Conservation (phyloP, 805 yeast genomes). For the Nakazawaea ambrosiae region DNA sequence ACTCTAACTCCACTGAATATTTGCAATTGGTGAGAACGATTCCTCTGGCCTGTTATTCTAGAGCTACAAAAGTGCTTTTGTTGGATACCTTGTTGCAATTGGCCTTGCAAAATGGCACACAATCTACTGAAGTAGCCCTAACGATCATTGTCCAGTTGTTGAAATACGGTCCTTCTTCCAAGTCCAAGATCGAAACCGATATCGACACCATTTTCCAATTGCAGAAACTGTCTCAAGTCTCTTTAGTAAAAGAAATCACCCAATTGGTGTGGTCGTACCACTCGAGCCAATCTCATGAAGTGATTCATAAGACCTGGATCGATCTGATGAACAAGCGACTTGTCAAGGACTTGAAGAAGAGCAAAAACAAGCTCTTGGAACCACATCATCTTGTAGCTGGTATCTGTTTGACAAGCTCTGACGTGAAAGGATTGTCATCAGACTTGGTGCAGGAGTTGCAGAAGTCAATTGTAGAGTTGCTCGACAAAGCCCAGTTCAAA, state of each 20-base stretch:
- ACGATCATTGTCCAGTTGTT: slow-evolving; percentile 29
- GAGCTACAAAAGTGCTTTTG: slow-evolving; percentile 26
- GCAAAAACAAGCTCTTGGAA: slow-evolving; percentile 8
- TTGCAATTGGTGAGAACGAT: slow-evolving; percentile 19
- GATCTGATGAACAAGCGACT: slow-evolving; percentile 13
- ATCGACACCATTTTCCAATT: slow-evolving; percentile 18
- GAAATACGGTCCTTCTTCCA: slow-evolving; percentile 45
- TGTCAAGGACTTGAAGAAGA: slow-evolving; percentile 11
- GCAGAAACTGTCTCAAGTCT: slow-evolving; percentile 11
- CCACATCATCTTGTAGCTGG: slow-evolving; percentile 13
- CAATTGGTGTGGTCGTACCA: slow-evolving; percentile 33
- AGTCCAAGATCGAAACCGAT: slow-evolving; percentile 43
- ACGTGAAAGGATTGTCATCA: too few species aligned
- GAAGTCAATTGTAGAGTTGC: slow-evolving; percentile 1
- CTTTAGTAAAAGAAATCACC: slow-evolving; percentile 19
- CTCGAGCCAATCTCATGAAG: slow-evolving; percentile 30
- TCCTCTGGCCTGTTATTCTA: slow-evolving; percentile 44
- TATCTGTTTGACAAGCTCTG: too few species aligned
- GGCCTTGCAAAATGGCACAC: not conserved
- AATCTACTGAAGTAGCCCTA: not conserved
- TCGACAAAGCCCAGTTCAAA: not conserved
- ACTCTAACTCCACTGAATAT: not conserved
- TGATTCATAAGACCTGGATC: slow-evolving; percentile 19
- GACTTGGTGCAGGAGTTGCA: too few species aligned
- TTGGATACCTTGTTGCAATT: slow-evolving; percentile 16